A percentile compares a stretch with the other conserved stretches of the same genome.
Evolutionary conservation across 371 early-diverging fungal species (phyloP).

Genomic region (Haplosporangium sp.): DNA sequence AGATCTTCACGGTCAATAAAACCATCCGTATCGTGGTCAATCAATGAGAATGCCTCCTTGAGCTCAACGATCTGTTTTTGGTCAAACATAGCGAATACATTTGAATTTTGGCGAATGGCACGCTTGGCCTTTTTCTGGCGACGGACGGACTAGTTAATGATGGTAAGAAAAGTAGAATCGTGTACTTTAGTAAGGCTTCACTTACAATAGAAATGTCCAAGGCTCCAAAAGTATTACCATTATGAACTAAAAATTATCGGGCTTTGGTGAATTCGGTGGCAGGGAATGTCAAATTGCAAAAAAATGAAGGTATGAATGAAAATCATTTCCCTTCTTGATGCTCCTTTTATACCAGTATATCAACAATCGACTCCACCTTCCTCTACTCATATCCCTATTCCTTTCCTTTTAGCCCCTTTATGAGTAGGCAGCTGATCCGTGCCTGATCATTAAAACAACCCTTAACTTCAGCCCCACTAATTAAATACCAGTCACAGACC

Average conservation of each 20-base stretch:
- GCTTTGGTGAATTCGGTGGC: not conserved
- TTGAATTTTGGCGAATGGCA: conserved; percentile 95
- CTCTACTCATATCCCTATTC: not conserved
- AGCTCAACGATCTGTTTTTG: conserved; percentile 96
- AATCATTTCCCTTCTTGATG: not conserved
- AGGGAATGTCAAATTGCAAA: not conserved
- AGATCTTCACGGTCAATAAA: conserved; percentile 90
- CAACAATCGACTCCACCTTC: conserved; percentile 1
- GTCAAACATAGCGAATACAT: conserved; percentile 99
- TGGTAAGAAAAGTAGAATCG: not conserved
- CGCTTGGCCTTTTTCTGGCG: conserved; percentile 84
- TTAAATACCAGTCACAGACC: not conserved
- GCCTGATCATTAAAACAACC: not conserved
- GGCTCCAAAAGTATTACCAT: conserved; percentile 1
- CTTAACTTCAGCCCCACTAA: not conserved
- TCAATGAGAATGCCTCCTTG: conserved; percentile 94
- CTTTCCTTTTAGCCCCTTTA: not conserved
- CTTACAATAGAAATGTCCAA: too few species aligned
- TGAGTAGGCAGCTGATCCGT: not conserved
- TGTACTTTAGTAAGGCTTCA: not conserved
- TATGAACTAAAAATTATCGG: not conserved
- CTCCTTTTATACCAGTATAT: not conserved
- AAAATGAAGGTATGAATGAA: not conserved
- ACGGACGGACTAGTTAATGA: conserved; percentile 50
- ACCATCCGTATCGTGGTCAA: conserved; percentile 93